Evolutionary conservation across 208 protist genomes (phyloP), one percentile per base, ranked within the genome.

Genomic region (Trypanosoma melophagium): DNA sequence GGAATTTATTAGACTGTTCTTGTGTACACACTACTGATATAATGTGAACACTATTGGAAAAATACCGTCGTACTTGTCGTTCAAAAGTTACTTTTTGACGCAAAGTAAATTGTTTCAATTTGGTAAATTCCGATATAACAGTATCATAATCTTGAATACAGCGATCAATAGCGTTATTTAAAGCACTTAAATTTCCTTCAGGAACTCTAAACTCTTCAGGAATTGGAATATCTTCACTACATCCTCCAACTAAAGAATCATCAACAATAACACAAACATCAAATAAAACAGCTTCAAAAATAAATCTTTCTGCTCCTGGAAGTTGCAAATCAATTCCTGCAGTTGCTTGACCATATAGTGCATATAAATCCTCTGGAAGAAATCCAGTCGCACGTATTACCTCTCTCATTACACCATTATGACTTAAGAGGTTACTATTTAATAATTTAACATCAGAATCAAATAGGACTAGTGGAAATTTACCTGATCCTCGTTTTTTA

Each of bases 41-140:
- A 53, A 77, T 19, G 58, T 77, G 66, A 55, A 77, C 66, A 69
- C 64, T 77, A 50, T 77, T 70, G 14, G 60, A 69, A 66, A 77
- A 77, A 50, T 77, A 77, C 5, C 52, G 56, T 58, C 72, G 42
- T n/a, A 77, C 66, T 44, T 77, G 72, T 57, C 64, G 28, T 31
- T 61, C 35, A 64, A 77, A 77, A 21, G 31, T 69, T 16, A 10
- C 47, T 61, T 60, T 54, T 52, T 77, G 65, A 14, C 53, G 5
- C n/a, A 68, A 47, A 22, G 53, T 52, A 52, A 71, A 58, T 17
- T 55, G 31, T 42, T 71, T 77, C 17, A 73, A 16, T n/a, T 41
- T n/a, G 2, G 9, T 21, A 31, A 71, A 71, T 25, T 66, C 1
- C 7, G 44, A 21, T 16, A 68, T 67, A 31, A 66, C 58, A 10